Percentiles rank a stretch among this genome's conserved stretches.
phyloP scores from a whole-genome alignment of 2,329 filamentous ascomycete species.

The Xylaria arbuscula region DNA sequence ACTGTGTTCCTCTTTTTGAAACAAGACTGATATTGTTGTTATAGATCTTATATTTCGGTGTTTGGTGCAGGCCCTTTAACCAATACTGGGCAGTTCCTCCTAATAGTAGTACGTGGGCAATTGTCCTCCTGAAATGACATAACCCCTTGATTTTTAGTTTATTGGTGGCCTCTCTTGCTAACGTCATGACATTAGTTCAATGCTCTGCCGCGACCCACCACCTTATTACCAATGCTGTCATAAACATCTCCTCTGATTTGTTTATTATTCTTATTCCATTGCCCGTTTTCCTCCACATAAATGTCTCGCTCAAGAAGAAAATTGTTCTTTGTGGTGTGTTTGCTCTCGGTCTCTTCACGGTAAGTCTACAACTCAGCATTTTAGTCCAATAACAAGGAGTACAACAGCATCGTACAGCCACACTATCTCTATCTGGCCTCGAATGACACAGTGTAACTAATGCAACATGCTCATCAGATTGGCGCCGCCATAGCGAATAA shows the following conservation, averaged over 20 bases:
- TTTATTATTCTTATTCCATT: slow-evolving; percentile 69
- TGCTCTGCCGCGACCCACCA: slow-evolving; percentile 68
- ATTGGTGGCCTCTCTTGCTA: slow-evolving; percentile 16
- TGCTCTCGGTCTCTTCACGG: slow-evolving; percentile 59
- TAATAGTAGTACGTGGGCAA: slow-evolving; percentile 54
- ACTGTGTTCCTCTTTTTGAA: background rate
- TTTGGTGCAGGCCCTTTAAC: slow-evolving; percentile 67
- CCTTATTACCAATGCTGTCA: slow-evolving; percentile 66
- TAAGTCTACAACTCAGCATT: slow-evolving; percentile 45
- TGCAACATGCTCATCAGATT: slow-evolving; percentile 52
- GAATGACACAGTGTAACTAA: slow-evolving; percentile 7
- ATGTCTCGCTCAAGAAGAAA: slow-evolving; percentile 64
- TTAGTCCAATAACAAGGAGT: background rate
- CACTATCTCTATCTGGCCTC: no score
- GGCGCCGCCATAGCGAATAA: slow-evolving; percentile 62
- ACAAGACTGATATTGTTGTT: background rate
- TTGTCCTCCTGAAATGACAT: background rate
- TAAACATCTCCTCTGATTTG: slow-evolving; percentile 70
- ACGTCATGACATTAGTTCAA: slow-evolving; percentile 55
- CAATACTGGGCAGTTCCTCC: slow-evolving; percentile 69
- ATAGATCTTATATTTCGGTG: slow-evolving; percentile 41
- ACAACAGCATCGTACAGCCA: background rate
- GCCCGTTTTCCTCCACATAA: slow-evolving; percentile 62
- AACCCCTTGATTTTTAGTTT: background rate
- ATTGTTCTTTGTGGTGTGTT: slow-evolving; percentile 61